Percentiles rank a stretch among this genome's conserved stretches.
Evolutionary conservation across 1,139 yeast species (phyloP).

Genomic region (Lodderomyces parapsilosis): DNA sequence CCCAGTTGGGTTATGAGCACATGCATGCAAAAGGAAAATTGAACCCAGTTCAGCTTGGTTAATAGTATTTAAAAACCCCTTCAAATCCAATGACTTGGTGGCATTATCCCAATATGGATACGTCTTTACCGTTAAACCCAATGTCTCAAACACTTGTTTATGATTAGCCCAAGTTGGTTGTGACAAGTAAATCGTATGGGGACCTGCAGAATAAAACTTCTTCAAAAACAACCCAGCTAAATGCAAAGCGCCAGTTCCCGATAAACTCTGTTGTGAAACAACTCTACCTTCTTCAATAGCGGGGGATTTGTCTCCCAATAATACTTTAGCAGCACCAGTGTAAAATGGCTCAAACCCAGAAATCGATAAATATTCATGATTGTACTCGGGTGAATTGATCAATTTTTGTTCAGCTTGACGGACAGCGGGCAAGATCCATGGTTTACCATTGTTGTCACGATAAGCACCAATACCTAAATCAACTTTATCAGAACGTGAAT

Average conservation of each 20-base stretch:
- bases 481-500: conserved; percentile 66
- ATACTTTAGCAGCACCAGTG: conserved; percentile 71
- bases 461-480: conserved; percentile 96
- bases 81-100: conserved; percentile 61
- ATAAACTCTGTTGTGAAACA: conserved; percentile 79
- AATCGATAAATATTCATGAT: conserved; percentile 91
- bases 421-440: conserved; percentile 91
- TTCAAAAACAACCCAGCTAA: conserved; percentile 76
- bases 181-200: conserved; percentile 64
- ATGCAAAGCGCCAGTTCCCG: conserved; percentile 97
- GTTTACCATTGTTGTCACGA: conserved; percentile 89
- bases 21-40: conserved; percentile 56
- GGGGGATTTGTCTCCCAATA: conserved; percentile 65
- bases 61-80: conserved; percentile 68
- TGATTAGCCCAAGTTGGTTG: conserved; percentile 98
- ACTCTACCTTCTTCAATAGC: conserved; percentile 56
- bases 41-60: conserved; percentile 74
- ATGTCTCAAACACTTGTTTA: conserved; percentile 69
- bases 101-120: conserved; percentile 79
- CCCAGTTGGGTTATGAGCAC: conserved; percentile 54
- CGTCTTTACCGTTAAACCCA: conserved; percentile 59
- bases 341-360: conserved; percentile 74
- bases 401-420: conserved; percentile 63
- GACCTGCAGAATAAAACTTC: conserved; percentile 44
- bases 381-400: conserved; percentile 53